Percentiles rank a stretch among this genome's conserved stretches.
Conservation (phyloP, 2,329 filamentous ascomycete genomes). For the Ophiocordyceps camponoti-saundersi region DNA sequence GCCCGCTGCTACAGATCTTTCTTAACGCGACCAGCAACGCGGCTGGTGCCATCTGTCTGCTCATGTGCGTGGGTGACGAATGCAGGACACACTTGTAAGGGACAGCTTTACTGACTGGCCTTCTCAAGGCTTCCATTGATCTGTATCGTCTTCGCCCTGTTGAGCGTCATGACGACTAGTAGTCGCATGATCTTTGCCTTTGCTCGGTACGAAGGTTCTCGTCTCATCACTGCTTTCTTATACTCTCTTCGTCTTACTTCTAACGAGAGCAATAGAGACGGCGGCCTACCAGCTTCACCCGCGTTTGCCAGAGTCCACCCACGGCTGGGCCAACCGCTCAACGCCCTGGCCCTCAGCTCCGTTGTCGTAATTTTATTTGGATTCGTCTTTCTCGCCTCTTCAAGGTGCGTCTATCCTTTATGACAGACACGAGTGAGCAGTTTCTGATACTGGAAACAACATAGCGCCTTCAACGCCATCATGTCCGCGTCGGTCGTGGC, state of each 20-base stretch:
- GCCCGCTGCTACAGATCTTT: constrained; percentile 45
- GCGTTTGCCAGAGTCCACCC: constrained; percentile 46
- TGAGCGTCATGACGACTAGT: constrained; percentile 47
- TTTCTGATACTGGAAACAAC: too few relatives aligned
- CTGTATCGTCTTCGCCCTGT: constrained; percentile 47
- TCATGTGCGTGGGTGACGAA: constrained; percentile 29
- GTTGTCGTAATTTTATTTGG: constrained; percentile 50
- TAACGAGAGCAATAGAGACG: constrained; percentile 22
- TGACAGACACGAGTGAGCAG: neutral
- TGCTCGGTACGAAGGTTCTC: constrained; percentile 15
- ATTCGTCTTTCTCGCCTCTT: constrained; percentile 51
- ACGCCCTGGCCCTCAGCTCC: constrained; percentile 44
- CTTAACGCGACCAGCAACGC: constrained; percentile 43
- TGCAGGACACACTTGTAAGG: too few relatives aligned
- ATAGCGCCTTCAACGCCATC: constrained; percentile 52
- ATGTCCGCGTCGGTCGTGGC: constrained; percentile 55
- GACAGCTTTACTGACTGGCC: neutral
- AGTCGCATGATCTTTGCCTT: constrained; percentile 53
- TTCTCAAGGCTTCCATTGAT: constrained; percentile 29
- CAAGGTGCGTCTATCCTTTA: constrained; percentile 5
- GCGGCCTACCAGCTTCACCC: constrained; percentile 44
- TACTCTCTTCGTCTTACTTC: constrained; percentile 9
- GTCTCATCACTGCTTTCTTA: too few relatives aligned
- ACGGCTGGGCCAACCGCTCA: constrained; percentile 45
- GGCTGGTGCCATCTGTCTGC: constrained; percentile 43